phyloP scores from a whole-genome alignment of 1,284 basidiomycete species.

The Trichosporon sp. region DNA sequence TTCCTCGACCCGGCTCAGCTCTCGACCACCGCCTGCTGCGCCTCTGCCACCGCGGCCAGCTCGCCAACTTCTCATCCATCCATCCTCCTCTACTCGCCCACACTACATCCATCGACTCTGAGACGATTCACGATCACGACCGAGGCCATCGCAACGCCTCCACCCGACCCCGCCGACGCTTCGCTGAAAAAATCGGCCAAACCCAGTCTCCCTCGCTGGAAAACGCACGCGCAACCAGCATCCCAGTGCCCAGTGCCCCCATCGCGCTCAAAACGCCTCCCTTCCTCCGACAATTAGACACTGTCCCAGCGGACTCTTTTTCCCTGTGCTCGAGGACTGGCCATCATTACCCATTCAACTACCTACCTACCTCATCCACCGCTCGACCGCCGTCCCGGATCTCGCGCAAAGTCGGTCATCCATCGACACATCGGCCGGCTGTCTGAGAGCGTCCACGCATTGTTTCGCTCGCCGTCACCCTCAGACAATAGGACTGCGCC shows the following conservation, averaged over 20 bases:
- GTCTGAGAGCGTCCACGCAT: not conserved
- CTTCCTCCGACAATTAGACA: constrained; percentile 1
- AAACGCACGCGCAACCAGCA: not conserved
- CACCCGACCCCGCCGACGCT: not conserved
- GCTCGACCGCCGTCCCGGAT: not conserved
- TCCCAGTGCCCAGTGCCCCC: not conserved
- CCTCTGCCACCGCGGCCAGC: not conserved
- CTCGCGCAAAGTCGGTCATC: not conserved
- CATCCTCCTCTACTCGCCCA: not conserved
- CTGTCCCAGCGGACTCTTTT: constrained; percentile 1
- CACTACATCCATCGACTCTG: not conserved
- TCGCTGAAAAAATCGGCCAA: not conserved
- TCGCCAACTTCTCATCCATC: not conserved
- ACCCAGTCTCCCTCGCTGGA: not conserved
- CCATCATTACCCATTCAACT: constrained; percentile 2
- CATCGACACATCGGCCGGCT: not conserved
- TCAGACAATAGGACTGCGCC: not conserved
- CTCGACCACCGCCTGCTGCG: not conserved
- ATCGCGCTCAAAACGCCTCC: constrained; percentile 2
- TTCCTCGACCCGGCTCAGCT: not conserved
- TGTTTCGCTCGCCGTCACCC: not conserved
- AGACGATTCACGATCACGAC: not conserved
- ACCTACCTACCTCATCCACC: constrained; percentile 2
- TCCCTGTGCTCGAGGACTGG: not conserved
- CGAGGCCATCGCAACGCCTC: not conserved